Conservation (phyloP, 2,329 filamentous ascomycete genomes). For the Teratosphaeriaceae sp. region DNA sequence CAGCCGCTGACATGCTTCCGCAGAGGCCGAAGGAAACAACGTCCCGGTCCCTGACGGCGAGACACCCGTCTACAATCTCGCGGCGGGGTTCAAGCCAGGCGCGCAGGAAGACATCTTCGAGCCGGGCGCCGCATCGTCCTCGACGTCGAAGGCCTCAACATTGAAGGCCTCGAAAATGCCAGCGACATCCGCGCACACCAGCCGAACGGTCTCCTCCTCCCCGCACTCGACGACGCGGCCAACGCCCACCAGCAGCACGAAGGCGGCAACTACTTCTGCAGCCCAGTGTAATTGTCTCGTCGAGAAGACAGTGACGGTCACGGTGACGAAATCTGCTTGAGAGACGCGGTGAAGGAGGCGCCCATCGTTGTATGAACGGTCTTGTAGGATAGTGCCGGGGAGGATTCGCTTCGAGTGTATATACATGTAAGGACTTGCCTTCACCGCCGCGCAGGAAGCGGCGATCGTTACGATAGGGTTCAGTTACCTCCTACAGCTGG, state of each 20-base stretch:
- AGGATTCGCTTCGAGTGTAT: too few species aligned
- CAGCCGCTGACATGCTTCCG: too few species aligned
- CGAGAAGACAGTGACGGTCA: too few species aligned
- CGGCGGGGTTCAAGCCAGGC: slow-evolving; percentile 1
- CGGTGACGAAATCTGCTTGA: too few species aligned
- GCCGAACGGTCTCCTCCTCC: neutral
- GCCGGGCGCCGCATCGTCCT: neutral
- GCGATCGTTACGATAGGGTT: too few species aligned
- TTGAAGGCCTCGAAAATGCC: neutral
- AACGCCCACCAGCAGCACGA: neutral
- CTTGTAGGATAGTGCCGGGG: too few species aligned
- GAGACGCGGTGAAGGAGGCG: too few species aligned
- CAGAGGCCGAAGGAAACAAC: slow-evolving; percentile 3
- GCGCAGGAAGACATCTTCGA: slow-evolving; percentile 2
- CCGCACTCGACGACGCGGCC: neutral
- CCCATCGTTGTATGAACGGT: too few species aligned
- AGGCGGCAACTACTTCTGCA: neutral
- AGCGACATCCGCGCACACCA: neutral
- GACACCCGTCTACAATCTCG: neutral
- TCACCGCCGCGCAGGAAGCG: too few species aligned
- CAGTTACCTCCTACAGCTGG: too few species aligned
- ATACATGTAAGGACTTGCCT: too few species aligned
- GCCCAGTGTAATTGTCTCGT: too few species aligned
- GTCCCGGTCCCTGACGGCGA: neutral
- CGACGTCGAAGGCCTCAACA: neutral